Base-by-base conservation (phyloP, 106 monocot genomes). In the Ottelia alismoides region DNA sequence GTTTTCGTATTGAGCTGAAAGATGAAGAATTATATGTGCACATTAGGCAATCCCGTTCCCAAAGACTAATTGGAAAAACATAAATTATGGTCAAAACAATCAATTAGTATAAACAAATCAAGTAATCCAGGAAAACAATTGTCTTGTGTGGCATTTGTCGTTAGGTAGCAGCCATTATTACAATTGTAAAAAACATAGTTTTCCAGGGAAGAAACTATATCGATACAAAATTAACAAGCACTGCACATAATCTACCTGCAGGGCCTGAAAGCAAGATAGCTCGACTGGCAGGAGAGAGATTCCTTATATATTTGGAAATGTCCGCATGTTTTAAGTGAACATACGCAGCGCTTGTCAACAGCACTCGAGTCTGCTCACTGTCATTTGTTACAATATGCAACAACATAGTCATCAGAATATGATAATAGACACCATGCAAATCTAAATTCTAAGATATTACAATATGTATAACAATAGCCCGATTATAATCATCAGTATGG, bases 261-360 rank as follows among this genome's bases (percentile, higher is more conserved):
- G 79, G 83, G 32, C 88, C 88, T 43, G 79, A 83, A 2, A 89
- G 88, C 31, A 83, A 52, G 69, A 89, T 89, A 10, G 88, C 65
- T 17, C 65, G 79, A 67, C 76, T 89, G 11, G 76, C 73, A 12
- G 79, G 65, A 55, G 74, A 63, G 47, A 80, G 83, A 31, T 83
- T 83, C 27, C 76, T 61, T 24, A 74, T 77, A 46, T 79, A 76
- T 64, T 89, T 89, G 0, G 76, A 71, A 40, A 83, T 44, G 26
- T 83, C 77, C n/a, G 65, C 59, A 66, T 76, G 76, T 56, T 70
- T 80, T 55, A 83, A 57, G 52, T 89, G 70, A 58, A 83, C 76
- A 72, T 63, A 83, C 18, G 83, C 83, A 21, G 80, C 79, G 74
- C 83, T 89, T 48, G 73, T 80, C 30, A 89, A 55, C 1, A 83